phyloP scores from a whole-genome alignment of 2,329 filamentous ascomycete species.

The Coniella vitis region DNA sequence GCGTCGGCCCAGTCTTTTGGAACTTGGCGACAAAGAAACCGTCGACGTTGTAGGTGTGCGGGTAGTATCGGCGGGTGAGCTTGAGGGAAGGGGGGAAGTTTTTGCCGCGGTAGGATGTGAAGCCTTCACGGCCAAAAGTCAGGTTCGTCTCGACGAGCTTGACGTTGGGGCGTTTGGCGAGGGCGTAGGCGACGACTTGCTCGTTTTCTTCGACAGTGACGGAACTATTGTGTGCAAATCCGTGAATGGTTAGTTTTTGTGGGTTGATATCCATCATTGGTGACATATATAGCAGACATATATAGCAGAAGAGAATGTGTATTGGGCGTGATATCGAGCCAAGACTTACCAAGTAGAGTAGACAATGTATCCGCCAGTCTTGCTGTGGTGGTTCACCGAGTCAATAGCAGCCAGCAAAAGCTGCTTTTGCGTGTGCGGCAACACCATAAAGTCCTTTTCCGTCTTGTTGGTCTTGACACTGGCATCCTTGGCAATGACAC shows the following conservation, averaged over 20 bases:
- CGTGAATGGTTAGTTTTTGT: too few species aligned
- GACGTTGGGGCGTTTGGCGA: conserved; percentile 87
- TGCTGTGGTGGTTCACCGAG: conserved; percentile 83
- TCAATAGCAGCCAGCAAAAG: conserved; percentile 89
- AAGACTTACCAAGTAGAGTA: conserved; percentile 94
- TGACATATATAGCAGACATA: too few species aligned
- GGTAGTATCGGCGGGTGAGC: conserved; percentile 79
- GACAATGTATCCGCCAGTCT: conserved; percentile 90
- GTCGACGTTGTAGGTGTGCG: conserved; percentile 89
- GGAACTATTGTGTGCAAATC: too few species aligned
- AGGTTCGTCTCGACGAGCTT: conserved; percentile 88
- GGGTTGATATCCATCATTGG: too few species aligned
- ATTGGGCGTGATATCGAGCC: background rate
- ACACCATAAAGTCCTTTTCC: conserved; percentile 84
- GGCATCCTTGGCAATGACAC: conserved; percentile 94
- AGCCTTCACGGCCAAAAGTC: conserved; percentile 85
- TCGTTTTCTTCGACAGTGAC: conserved; percentile 51
- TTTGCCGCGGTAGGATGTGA: conserved; percentile 86
- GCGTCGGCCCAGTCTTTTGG: conserved; percentile 80
- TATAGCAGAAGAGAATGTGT: too few species aligned
- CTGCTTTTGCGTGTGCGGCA: conserved; percentile 94
- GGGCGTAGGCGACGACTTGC: conserved; percentile 85
- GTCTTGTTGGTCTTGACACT: conserved; percentile 98
- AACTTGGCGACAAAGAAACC: conserved; percentile 98
- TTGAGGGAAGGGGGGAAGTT: conserved; percentile 80